A percentile compares a stretch with the other conserved stretches of the same genome.
These are phyloP conservation scores for Pseudocercospora musae DNA, from an alignment of 2,329 filamentous ascomycete species.

Conservation along the genomic window DNA sequence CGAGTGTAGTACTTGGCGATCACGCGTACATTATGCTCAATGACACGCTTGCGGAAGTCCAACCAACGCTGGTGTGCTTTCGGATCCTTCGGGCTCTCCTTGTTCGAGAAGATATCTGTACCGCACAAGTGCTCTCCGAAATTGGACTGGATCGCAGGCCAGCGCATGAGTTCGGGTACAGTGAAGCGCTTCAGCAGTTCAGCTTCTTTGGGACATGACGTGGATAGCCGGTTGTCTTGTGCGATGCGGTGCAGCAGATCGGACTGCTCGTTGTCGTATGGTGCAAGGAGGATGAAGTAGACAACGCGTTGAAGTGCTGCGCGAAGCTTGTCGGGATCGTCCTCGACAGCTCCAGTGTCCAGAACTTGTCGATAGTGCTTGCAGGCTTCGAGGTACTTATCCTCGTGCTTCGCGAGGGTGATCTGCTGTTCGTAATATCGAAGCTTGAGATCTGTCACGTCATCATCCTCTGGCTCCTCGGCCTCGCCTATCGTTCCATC, in stretches of 20 bases:
- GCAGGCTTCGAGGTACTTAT: conserved; percentile 96
- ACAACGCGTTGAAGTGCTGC: conserved; percentile 89
- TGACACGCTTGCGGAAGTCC: conserved; percentile 94
- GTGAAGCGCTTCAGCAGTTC: conserved; percentile 93
- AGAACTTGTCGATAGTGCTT: conserved; percentile 97
- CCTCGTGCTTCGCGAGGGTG: conserved; percentile 88
- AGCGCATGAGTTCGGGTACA: conserved; percentile 94
- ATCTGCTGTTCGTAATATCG: conserved; percentile 98
- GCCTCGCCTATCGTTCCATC: conserved; percentile 58
- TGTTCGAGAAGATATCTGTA: conserved; percentile 79
- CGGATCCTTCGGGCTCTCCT: conserved; percentile 61
- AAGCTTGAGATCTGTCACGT: conserved; percentile 94
- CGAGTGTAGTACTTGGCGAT: conserved; percentile 98
- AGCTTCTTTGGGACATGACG: conserved; percentile 62
- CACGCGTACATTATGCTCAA: conserved; percentile 97
- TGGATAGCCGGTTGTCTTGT: conserved; percentile 70
- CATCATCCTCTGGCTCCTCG: conserved; percentile 73
- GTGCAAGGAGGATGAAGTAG: conserved; percentile 94
- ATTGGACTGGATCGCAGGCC: conserved; percentile 85
- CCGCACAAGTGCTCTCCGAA: conserved; percentile 84
- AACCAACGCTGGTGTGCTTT: conserved; percentile 87
- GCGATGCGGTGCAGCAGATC: conserved; percentile 93
- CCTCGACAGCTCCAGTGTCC: conserved; percentile 91
- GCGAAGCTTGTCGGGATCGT: conserved; percentile 79
- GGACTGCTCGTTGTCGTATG: conserved; percentile 97